A percentile compares a stretch with the other conserved stretches of the same genome.
Conservation (phyloP, 164 flowering plant species). For the Hamamelis virginiana region DNA sequence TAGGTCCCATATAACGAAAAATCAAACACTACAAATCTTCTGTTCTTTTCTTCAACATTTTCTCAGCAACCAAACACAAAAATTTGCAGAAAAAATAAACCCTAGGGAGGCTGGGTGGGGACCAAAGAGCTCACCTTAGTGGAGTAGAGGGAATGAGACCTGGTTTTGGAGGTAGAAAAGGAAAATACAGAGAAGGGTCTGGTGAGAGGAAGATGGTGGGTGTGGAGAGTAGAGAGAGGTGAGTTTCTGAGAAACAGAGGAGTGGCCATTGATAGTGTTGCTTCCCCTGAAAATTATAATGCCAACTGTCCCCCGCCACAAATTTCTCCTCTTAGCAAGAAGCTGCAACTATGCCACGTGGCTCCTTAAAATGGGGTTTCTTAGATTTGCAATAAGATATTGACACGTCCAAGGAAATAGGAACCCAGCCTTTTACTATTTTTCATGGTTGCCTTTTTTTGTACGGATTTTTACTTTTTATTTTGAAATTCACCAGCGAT, state of each 20-base stretch:
- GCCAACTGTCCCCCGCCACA: neutral
- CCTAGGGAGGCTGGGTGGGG: neutral
- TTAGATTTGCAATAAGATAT: too few relatives aligned
- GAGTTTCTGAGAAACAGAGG: constrained; percentile 16
- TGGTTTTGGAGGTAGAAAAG: constrained; percentile 9
- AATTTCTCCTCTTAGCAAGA: neutral
- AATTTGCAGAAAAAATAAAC: neutral
- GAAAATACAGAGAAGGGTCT: constrained; percentile 11
- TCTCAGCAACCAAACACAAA: neutral
- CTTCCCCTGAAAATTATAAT: neutral
- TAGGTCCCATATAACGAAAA: neutral
- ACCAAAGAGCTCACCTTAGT: constrained; percentile 16
- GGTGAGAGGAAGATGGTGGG: neutral
- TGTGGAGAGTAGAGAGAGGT: neutral
- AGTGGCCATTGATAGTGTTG: constrained; percentile 5
- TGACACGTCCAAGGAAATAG: too few relatives aligned
- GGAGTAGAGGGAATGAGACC: constrained; percentile 10
- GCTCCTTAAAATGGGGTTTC: too few relatives aligned
- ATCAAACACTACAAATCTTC: too few relatives aligned
- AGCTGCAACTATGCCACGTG: too few relatives aligned
- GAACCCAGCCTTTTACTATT: too few relatives aligned
- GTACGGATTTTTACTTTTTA: too few relatives aligned
- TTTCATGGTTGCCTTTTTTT: too few relatives aligned
- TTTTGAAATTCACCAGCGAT: too few relatives aligned
- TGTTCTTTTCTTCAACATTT: neutral